Evolutionary conservation across 345 rosid genomes (phyloP).

Genomic region (Pistacia vera): DNA sequence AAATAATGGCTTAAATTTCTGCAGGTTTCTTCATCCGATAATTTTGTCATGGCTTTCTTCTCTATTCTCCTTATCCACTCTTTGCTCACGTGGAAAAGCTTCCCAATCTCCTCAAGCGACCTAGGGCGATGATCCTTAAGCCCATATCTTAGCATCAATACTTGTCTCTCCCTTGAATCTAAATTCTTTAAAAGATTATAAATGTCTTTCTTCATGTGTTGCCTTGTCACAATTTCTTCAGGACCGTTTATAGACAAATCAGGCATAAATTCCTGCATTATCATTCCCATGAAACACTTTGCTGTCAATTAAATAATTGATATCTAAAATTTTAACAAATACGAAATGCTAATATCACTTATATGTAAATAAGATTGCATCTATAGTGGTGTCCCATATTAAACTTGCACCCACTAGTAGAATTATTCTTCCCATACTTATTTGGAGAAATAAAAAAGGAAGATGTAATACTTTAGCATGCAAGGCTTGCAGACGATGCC

Average conservation of each 20-base stretch:
- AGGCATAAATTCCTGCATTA: slow-evolving; percentile 59
- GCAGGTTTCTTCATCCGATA: slow-evolving; percentile 45
- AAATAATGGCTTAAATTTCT: slow-evolving; percentile 48
- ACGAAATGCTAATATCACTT: background rate
- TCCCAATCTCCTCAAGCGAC: slow-evolving; percentile 83
- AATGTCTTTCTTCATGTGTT: slow-evolving; percentile 55
- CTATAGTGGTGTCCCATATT: background rate
- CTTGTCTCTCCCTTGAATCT: slow-evolving; percentile 70
- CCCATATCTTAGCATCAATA: slow-evolving; percentile 64
- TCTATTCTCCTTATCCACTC: slow-evolving; percentile 82
- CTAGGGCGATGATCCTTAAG: slow-evolving; percentile 50
- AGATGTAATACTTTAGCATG: background rate
- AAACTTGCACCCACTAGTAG: background rate
- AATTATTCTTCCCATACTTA: background rate
- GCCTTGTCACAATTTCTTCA: slow-evolving; percentile 55
- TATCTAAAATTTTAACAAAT: background rate
- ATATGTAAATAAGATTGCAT: background rate
- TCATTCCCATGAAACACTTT: slow-evolving; percentile 1
- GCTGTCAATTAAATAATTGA: slow-evolving; percentile 11
- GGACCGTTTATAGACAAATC: slow-evolving; percentile 54
- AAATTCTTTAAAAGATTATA: slow-evolving; percentile 50
- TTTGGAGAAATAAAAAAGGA: background rate
- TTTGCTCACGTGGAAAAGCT: slow-evolving; percentile 66
- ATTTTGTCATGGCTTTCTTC: slow-evolving; percentile 60
- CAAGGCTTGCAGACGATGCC: background rate